Conservation (phyloP, 148 eudicot species). For the Nepenthes gracilis region DNA sequence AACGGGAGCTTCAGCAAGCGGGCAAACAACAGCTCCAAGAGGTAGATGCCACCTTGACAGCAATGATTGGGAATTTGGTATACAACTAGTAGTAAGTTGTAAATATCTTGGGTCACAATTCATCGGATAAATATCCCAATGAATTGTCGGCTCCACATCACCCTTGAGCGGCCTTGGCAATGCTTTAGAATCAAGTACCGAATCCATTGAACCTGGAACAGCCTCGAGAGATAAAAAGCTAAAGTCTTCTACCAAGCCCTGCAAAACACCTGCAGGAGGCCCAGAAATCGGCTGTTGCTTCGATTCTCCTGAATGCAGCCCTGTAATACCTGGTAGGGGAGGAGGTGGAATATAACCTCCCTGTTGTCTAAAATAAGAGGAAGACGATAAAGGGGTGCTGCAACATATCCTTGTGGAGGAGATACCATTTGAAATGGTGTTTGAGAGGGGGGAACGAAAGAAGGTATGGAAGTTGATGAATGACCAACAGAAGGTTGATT, state of each 20-base stretch:
- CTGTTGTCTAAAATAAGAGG: slow-evolving; percentile 39
- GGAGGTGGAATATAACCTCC: slow-evolving; percentile 40
- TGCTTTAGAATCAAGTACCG: slow-evolving; percentile 63
- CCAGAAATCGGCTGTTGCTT: slow-evolving; percentile 17
- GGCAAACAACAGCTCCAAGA: slow-evolving; percentile 96
- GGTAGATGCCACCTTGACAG: slow-evolving; percentile 97
- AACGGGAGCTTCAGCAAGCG: slow-evolving; percentile 90
- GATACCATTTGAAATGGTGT: slow-evolving; percentile 19
- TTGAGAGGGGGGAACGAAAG: slow-evolving; percentile 24
- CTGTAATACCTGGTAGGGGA: slow-evolving; percentile 9
- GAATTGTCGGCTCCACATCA: slow-evolving; percentile 54
- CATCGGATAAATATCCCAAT: slow-evolving; percentile 51
- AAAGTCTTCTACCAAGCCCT: slow-evolving; percentile 71
- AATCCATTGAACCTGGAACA: slow-evolving; percentile 74
- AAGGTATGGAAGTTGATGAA: slow-evolving; percentile 35
- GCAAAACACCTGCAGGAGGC: slow-evolving; percentile 51
- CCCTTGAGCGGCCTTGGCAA: slow-evolving; percentile 90
- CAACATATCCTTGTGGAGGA: slow-evolving; percentile 42
- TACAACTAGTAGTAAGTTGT: slow-evolving; percentile 68
- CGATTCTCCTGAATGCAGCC: not conserved
- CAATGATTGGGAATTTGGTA: slow-evolving; percentile 87
- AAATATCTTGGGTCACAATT: slow-evolving; percentile 65
- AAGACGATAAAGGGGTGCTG: slow-evolving; percentile 23
- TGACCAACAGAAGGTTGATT: slow-evolving; percentile 30
- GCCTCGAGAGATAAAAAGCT: slow-evolving; percentile 65